These are phyloP conservation scores for Stipa capillata DNA, from an alignment of 176 grass and related monocot species.

Conservation along the genomic window DNA sequence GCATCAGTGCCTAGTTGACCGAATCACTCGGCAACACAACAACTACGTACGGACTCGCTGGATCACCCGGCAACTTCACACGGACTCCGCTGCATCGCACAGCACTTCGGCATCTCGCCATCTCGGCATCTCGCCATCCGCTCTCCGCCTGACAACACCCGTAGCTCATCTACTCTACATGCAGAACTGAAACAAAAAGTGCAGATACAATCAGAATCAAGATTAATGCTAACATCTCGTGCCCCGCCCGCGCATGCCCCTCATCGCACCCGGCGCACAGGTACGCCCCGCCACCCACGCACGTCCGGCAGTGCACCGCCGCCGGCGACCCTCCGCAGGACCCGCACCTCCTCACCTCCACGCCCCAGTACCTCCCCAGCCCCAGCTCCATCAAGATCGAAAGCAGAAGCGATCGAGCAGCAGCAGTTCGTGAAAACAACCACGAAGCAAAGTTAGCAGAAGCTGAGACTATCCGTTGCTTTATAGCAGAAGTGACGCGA, in stretches of 20 bases:
- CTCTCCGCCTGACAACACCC: too few species aligned
- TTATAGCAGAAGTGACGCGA: constrained; percentile 22
- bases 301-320: constrained; percentile 32
- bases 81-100: too few species aligned
- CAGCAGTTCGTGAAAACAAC: neutral
- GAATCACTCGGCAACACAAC: too few species aligned
- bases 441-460: neutral
- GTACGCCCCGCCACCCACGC: neutral
- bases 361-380: constrained; percentile 28
- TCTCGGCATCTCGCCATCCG: too few species aligned
- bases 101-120: too few species aligned
- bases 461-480: constrained; percentile 1
- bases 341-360: constrained; percentile 17
- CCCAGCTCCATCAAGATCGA: neutral
- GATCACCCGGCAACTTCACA: too few species aligned
- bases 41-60: too few species aligned
- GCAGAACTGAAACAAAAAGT: too few species aligned
- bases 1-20: too few species aligned
- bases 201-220: too few species aligned
- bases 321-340: constrained; percentile 21
- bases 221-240: too few species aligned
- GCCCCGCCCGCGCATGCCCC: constrained; percentile 27
- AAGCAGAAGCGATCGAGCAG: neutral
- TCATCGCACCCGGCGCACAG: constrained; percentile 25
- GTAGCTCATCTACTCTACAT: too few species aligned